phyloP scores from a whole-genome alignment of 768 basidiomycete genomes.

The Astraeus odoratus region DNA sequence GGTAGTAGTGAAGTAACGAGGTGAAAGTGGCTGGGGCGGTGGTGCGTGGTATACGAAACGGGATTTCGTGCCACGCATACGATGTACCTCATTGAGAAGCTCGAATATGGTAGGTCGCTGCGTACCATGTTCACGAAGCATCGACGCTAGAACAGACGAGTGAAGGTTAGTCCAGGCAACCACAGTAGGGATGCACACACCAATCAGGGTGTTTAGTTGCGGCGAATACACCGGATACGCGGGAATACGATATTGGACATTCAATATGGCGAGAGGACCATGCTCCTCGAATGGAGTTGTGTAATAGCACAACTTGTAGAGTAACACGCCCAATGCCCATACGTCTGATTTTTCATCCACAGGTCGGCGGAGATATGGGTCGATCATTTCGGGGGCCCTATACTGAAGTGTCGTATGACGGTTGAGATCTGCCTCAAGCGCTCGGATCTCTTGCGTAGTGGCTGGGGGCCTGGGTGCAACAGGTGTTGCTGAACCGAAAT shows the following conservation, averaged over 20 bases:
- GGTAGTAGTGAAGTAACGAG: slow-evolving; percentile 26
- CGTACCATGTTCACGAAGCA: slow-evolving; percentile 86
- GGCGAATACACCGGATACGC: slow-evolving; percentile 83
- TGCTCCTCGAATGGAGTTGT: slow-evolving; percentile 99
- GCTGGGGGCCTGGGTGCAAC: slow-evolving; percentile 66
- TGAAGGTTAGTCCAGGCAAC: slow-evolving; percentile 7
- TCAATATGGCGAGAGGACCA: slow-evolving; percentile 91
- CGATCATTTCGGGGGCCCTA: slow-evolving; percentile 98
- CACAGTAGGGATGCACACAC: slow-evolving; percentile 36
- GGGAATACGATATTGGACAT: slow-evolving; percentile 91
- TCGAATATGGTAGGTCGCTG: slow-evolving; percentile 88
- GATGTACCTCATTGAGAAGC: slow-evolving; percentile 74
- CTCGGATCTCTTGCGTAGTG: slow-evolving; percentile 77
- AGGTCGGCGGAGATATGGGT: slow-evolving; percentile 74
- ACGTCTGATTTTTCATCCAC: slow-evolving; percentile 95
- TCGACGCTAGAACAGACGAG: slow-evolving; percentile 51
- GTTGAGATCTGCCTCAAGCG: slow-evolving; percentile 86
- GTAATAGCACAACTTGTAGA: slow-evolving; percentile 99
- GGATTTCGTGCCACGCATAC: slow-evolving; percentile 81
- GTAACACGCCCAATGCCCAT: slow-evolving; percentile 93
- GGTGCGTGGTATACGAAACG: slow-evolving; percentile 63
- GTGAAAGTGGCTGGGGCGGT: slow-evolving; percentile 39
- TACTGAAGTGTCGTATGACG: slow-evolving; percentile 96
- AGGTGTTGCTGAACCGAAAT: slow-evolving; percentile 90
- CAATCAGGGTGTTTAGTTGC: slow-evolving; percentile 77